Percentiles rank a stretch among this genome's conserved stretches.
Evolutionary conservation across 257 asterid species (phyloP).

Genomic region (Coffea canephora): DNA sequence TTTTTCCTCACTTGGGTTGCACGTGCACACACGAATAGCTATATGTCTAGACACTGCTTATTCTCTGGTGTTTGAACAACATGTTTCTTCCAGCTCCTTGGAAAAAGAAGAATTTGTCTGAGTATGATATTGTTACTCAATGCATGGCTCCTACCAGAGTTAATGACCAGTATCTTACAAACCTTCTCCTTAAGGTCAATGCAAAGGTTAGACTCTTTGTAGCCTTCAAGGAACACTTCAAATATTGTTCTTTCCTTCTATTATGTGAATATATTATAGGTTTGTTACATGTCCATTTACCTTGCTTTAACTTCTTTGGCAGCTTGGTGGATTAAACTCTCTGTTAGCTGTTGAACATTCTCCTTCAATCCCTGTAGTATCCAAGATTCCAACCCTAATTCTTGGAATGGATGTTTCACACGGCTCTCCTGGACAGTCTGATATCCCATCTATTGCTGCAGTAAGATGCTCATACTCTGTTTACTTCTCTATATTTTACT

Average conservation of each 20-base stretch:
- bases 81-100: constrained; percentile 61
- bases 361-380: constrained; percentile 62
- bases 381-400: constrained; percentile 74
- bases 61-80: no score
- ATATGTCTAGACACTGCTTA: not conserved
- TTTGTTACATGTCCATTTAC: not conserved
- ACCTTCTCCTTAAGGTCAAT: constrained; percentile 73
- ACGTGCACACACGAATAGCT: not conserved
- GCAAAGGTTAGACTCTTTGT: constrained; percentile 57
- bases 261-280: not conserved
- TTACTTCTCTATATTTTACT: not conserved
- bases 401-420: constrained; percentile 97
- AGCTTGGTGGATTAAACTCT: constrained; percentile 93
- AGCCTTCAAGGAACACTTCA: not conserved
- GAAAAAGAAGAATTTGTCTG: constrained; percentile 75
- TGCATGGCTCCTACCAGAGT: constrained; percentile 72
- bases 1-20: not conserved
- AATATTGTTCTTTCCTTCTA: not conserved
- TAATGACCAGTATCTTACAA: constrained; percentile 77
- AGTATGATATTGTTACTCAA: constrained; percentile 78
- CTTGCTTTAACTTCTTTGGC: constrained; percentile 19
- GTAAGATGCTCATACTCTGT: constrained; percentile 33
- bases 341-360: constrained; percentile 56
- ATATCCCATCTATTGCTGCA: constrained; percentile 93
- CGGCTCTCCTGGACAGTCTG: constrained; percentile 97